Percentiles rank a stretch among this genome's conserved stretches.
These are phyloP conservation scores for Epichloe brachyelytri DNA, from an alignment of 2,329 filamentous ascomycete genomes.

Conservation along the genomic window DNA sequence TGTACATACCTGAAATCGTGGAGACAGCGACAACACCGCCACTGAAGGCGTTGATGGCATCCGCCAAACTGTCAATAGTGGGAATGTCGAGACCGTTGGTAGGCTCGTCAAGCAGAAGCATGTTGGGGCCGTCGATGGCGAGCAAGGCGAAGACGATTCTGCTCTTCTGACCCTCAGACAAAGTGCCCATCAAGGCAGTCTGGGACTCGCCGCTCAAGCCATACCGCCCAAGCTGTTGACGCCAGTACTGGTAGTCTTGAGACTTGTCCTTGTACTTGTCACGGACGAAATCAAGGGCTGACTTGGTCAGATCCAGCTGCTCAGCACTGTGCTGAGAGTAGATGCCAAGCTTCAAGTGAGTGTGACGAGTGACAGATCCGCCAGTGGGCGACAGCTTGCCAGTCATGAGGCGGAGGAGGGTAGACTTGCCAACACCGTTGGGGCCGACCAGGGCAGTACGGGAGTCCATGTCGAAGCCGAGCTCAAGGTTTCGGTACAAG, in stretches of 20 bases:
- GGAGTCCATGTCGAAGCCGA: constrained; percentile 99
- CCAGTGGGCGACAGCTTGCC: constrained; percentile 78
- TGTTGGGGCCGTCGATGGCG: constrained; percentile 92
- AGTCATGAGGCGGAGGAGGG: constrained; percentile 89
- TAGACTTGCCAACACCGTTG: constrained; percentile 99
- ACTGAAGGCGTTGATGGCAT: constrained; percentile 92
- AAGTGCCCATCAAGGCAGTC: constrained; percentile 92
- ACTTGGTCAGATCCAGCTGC: constrained; percentile 97
- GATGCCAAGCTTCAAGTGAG: constrained; percentile 93
- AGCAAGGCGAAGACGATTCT: constrained; percentile 96
- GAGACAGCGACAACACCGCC: constrained; percentile 96
- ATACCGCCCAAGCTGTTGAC: constrained; percentile 91
- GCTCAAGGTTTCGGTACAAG: constrained; percentile 90
- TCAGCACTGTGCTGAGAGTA: constrained; percentile 98
- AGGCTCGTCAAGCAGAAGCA: constrained; percentile 94
- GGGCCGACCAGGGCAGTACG: constrained; percentile 92
- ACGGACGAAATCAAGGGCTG: constrained; percentile 89
- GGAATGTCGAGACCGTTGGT: constrained; percentile 99
- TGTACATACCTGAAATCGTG: constrained; percentile 88
- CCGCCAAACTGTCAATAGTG: constrained; percentile 92
- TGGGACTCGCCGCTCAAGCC: constrained; percentile 87
- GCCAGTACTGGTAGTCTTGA: constrained; percentile 99
- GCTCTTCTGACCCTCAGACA: constrained; percentile 95
- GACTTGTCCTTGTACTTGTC: constrained; percentile 84
- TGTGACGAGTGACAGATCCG: constrained; percentile 79